Evolutionary conservation across 139 green algal genomes (phyloP), one percentile per base, ranked within the genome.

Genomic region (Chlamydomonas sphaeroides): DNA sequence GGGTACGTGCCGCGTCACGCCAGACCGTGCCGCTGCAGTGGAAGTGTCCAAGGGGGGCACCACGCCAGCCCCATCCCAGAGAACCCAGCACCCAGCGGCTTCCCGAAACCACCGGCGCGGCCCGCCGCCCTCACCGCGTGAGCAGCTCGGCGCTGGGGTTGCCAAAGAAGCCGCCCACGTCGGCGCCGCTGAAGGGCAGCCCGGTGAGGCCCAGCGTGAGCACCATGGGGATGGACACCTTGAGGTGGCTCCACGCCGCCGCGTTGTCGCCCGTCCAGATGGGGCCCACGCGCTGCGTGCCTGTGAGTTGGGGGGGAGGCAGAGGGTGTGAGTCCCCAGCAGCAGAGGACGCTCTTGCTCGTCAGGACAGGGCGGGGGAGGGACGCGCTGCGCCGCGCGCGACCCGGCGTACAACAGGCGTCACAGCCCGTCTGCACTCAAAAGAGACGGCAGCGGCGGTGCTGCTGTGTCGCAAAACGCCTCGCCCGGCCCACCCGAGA

Each of bases 201-300:
- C 96, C 97, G 3, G 94, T 92, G 6, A 99, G 33, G 48, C 92
- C 90, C 63, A 98, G 90, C 36, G 94, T 94, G 21, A 98, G 87
- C 78, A 98, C 77, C 97, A 99, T 99, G 77, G 97, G 97, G 30
- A 99, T 69, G 0, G 94, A 97, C 38, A 96, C 91, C 69, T 77
- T 85, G 74, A 98, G 89, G 73, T 98, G 94, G 49, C 90, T 68
- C 94, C 96, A 98, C 62, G 95, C 83, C 21, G 97, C 97, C 25
- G 91, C 87, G 84, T 99, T 99, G 93, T 99, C 97, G 25, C 97
- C 97, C n/a, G 97, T 99, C 97, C 97, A 99, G 74, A 99, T 98
- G 77, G 97, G 93, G 1, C 97, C 97, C 20, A 97, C 88, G 26
- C 92, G 87, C 88, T 98, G 95, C 6, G 92, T 93, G 65, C 92